Evolutionary conservation across 805 yeast species (phyloP), one percentile per base, ranked within the genome.

Genomic region (Candida broadrunensis): DNA sequence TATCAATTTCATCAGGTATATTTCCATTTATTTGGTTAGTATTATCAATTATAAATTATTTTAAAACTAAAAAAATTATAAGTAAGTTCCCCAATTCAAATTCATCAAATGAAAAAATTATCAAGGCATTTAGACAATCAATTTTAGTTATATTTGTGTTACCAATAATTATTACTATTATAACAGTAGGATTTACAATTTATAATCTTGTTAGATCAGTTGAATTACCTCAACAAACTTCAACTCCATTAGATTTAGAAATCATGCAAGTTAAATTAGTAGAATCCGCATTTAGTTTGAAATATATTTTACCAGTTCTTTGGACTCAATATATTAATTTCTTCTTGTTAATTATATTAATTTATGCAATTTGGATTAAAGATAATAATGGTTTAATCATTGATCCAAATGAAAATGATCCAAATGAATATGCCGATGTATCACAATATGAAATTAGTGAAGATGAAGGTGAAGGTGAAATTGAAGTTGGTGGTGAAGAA

Each of bases 351-450:
- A 42, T 60, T 16, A 37, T 47, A 13, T 39, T 44, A 20, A 30
- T 61, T 13, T 63, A 52, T 42, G 48, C 42, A 38, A 55, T 61
- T 36, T 63, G 67, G 68, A 51, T 61, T 30, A 60, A 49, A 36
- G 57, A 55, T 29, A 61, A 61, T 43, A 51, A 52, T 41, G 68
- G 65, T 8, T 49, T 61, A 38, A 41, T 57, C 16, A 40, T 58
- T 14, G 62, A 61, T 36, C 46, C 46, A 13, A 37, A 49, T 16
- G 49, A 37, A 20, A 38, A 43, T 24, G 46, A 43, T 30, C 40
- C 37, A 13, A 30, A 37, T 20, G 49, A 39, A 24, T 45, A 50
- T 32, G 37, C 51, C 13, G 52, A 41, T n/a, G 46, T 39, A 16
- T 34, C 47, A 3, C 44, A 48, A 31, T 52, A 46, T 36, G 52